Percentiles rank a stretch among this genome's conserved stretches.
phyloP scores from a whole-genome alignment of 2,329 filamentous ascomycete species.

The Talaromyces sp. region DNA sequence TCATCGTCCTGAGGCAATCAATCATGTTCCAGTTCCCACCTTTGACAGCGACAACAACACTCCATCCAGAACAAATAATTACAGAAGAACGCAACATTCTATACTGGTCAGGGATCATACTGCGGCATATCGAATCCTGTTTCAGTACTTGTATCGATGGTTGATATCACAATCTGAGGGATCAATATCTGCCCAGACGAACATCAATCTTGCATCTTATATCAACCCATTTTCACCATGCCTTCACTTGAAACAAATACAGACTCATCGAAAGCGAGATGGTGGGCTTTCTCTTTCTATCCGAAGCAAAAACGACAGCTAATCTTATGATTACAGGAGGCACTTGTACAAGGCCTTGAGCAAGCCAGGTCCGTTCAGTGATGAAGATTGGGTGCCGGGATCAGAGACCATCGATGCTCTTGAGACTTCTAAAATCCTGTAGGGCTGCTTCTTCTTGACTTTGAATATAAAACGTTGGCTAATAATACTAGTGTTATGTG shows the following conservation, averaged over 20 bases:
- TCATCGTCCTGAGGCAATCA: neutral
- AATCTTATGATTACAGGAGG: slow-evolving; percentile 54
- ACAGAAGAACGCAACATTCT: neutral
- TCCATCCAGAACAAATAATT: neutral
- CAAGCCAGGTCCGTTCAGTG: slow-evolving; percentile 74
- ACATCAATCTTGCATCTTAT: neutral
- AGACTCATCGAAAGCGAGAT: slow-evolving; percentile 18
- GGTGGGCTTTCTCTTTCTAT: slow-evolving; percentile 20
- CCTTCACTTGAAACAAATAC: slow-evolving; percentile 7
- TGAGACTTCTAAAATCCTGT: slow-evolving; percentile 71
- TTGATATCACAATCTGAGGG: neutral
- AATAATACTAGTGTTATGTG: neutral
- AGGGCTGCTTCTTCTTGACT: slow-evolving; percentile 30
- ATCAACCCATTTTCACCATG: slow-evolving; percentile 4
- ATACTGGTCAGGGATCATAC: neutral
- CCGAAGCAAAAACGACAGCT: neutral
- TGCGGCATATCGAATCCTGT: too few relatives aligned
- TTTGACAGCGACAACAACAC: neutral
- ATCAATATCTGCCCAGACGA: neutral
- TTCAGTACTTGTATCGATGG: neutral
- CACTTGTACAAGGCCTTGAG: slow-evolving; percentile 77
- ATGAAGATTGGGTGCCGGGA: slow-evolving; percentile 54
- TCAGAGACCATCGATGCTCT: slow-evolving; percentile 52
- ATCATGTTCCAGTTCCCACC: neutral
- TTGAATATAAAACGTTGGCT: neutral